Evolutionary conservation across 495 filamentous ascomycete genomes (phyloP), one percentile per base, ranked within the genome.

Genomic region (Neurospora terricola): DNA sequence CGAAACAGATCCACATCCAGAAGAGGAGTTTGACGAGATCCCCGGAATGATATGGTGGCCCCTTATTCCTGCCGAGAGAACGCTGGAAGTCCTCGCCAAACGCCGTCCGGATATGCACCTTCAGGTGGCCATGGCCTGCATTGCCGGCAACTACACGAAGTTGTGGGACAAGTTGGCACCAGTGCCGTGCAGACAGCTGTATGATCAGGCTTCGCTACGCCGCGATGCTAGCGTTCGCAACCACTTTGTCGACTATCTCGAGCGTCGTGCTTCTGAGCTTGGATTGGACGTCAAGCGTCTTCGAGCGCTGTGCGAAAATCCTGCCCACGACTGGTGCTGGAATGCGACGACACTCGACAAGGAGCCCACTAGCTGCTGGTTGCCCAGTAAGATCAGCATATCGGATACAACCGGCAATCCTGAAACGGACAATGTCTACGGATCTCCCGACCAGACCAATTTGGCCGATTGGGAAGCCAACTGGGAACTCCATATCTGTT

Each of bases 251-350:
- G 45, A 54, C 10, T 54, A 54, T 23, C 45, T 54, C 45, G 45
- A 54, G 21, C 45, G 45, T 54, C 45, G 45, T 12, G 45, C 45
- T 27, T 54, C 21, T 6, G 45, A 54, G 21, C 45, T 54, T 0
- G 45, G 45, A 14, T 23, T 12, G 5, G 10, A 48, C 10, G 21
- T 45, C 42, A 45, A 54, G 10, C 0, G 2, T 9, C n/a, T 21
- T 10, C 0, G 5, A 0, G n/a, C 0, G 45, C 0, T 23, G 2
- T 2, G 0, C 45, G 21, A 1, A 23, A 0, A 0, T 54, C 21
- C 0, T 54, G 1, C 45, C 3, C 45, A 54, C 21, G 45, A 54
- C 21, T 54, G 45, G 45, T 54, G 45, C 45, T 54, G 1, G 45
- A 23, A 54, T 23, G 45, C 45, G 21, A 2, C 45, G 10, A 54